Evolutionary conservation across 1,139 yeast species (phyloP).

Genomic region (Suhomyces coccinellae): DNA sequence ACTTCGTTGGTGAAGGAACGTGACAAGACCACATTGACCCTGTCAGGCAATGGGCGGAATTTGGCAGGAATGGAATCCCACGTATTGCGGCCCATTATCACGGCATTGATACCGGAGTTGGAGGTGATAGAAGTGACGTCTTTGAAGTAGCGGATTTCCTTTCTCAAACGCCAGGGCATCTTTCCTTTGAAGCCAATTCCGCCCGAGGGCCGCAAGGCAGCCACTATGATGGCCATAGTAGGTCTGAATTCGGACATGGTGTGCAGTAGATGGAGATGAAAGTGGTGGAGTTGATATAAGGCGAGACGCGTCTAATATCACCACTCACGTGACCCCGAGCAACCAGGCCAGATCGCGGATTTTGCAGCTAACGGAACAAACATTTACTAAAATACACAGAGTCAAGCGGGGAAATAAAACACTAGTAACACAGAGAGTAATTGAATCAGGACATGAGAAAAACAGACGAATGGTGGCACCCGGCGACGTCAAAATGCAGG

Average conservation of each 20-base stretch:
- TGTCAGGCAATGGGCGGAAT: slow-evolving; percentile 78
- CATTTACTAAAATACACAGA: slow-evolving; percentile 12
- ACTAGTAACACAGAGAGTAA: slow-evolving; percentile 13
- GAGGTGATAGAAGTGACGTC: slow-evolving; percentile 58
- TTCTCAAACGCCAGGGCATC: slow-evolving; percentile 83
- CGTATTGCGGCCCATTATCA: slow-evolving; percentile 93
- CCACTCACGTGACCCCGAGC: background rate
- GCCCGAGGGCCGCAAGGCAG: slow-evolving; percentile 73
- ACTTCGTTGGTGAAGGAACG: slow-evolving; percentile 31
- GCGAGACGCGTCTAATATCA: background rate
- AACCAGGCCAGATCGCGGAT: background rate
- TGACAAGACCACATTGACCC: slow-evolving; percentile 77
- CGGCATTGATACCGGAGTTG: slow-evolving; percentile 57
- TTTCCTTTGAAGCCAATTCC: slow-evolving; percentile 86
- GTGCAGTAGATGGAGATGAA: background rate
- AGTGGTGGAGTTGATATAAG: background rate
- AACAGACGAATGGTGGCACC: slow-evolving; percentile 2
- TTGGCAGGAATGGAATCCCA: slow-evolving; percentile 90
- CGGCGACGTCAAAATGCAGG: slow-evolving; percentile 4
- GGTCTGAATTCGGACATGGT: slow-evolving; percentile 17
- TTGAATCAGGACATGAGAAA: slow-evolving; percentile 6
- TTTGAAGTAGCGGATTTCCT: slow-evolving; percentile 84
- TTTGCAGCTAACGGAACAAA: slow-evolving; percentile 8
- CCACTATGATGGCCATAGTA: slow-evolving; percentile 69
- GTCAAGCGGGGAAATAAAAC: slow-evolving; percentile 10